These are phyloP conservation scores for Colletotrichum acutatum DNA, from an alignment of 2,329 filamentous ascomycete species.

Conservation along the genomic window DNA sequence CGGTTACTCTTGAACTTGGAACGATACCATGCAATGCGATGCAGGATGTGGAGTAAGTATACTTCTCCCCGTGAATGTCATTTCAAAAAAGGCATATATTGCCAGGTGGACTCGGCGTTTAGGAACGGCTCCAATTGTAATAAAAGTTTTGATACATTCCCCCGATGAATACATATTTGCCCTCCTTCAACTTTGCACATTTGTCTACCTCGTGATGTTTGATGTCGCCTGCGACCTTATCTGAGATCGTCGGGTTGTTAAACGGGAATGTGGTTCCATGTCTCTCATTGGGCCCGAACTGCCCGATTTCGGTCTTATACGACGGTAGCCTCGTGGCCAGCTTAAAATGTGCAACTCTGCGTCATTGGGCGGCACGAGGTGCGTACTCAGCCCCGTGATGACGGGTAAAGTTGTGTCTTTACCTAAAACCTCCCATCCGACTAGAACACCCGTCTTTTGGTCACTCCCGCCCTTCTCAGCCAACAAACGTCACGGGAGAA, in stretches of 20 bases:
- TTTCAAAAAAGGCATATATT: constrained; percentile 19
- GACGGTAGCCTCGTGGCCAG: constrained; percentile 52
- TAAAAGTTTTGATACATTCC: constrained; percentile 31
- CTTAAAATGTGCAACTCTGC: constrained; percentile 2
- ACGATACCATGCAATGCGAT: constrained; percentile 33
- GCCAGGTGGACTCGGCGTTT: constrained; percentile 31
- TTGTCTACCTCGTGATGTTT: neutral
- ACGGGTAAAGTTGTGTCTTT: neutral
- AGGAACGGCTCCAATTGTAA: constrained; percentile 24
- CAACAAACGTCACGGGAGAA: constrained; percentile 23
- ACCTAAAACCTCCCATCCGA: neutral
- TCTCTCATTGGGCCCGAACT: neutral
- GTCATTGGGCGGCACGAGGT: constrained; percentile 32
- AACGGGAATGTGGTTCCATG: neutral
- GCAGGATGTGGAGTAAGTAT: constrained; percentile 38
- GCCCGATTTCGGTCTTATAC: constrained; percentile 36
- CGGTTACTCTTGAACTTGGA: constrained; percentile 29
- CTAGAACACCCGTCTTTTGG: constrained; percentile 11
- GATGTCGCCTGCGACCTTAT: neutral
- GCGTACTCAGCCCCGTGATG: constrained; percentile 25
- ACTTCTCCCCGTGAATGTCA: constrained; percentile 30
- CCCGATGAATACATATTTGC: neutral
- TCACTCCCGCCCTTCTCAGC: constrained; percentile 1
- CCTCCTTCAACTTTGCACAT: neutral
- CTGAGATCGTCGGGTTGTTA: neutral